Base-by-base conservation (phyloP, 1,284 basidiomycete genomes). In the Lignosus rhinocerotis region DNA sequence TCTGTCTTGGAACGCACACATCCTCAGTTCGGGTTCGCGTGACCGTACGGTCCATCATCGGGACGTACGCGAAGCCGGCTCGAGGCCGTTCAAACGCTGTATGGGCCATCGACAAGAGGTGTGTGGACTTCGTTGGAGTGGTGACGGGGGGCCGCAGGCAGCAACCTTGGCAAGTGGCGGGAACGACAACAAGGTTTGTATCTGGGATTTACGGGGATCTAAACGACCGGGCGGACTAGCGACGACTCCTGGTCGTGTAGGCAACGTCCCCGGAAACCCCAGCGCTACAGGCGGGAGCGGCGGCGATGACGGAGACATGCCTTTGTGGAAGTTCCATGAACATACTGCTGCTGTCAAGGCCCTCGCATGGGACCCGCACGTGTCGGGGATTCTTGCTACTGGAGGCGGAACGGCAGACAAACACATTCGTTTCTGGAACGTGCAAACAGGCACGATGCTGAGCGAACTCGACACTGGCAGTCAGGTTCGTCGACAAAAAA, bases 341-440 rank as follows among this genome's bases (percentile, higher is more conserved):
- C 97, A 99, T 71, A 92, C 90, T 2, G 96, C 97, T 0, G 96
- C 96, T 0, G 95, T 99, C 62, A 99, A 99, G 72, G 96, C 97
- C 2, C 88, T 99, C 17, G 94, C 95, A 1, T 99, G 97, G 96
- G 95, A 93, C 71, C 96, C 96, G 4, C 97, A 99, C 73, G 85
- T 97, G 58, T 81, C 90, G 17, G 95, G 95, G 1, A 82, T 98
- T 1, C 77, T 99, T 21, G 97, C 96, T 0, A 94, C 92, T 2
- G 97, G 97, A n/a, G 96, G 97, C 30, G 97, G 96, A 12, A 99
- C 97, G 10, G 94, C 96, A 64, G 94, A 94, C 72, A 98, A 96
- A 78, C 96, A 95, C 71, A 96, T 99, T 56, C 81, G 96, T 52
- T 98, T 98, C 71, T 99, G 96, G 96, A 99, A 99, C 72, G 93